phyloP scores from a whole-genome alignment of 495 filamentous ascomycete genomes.

The Aspergillus cavernicola region DNA sequence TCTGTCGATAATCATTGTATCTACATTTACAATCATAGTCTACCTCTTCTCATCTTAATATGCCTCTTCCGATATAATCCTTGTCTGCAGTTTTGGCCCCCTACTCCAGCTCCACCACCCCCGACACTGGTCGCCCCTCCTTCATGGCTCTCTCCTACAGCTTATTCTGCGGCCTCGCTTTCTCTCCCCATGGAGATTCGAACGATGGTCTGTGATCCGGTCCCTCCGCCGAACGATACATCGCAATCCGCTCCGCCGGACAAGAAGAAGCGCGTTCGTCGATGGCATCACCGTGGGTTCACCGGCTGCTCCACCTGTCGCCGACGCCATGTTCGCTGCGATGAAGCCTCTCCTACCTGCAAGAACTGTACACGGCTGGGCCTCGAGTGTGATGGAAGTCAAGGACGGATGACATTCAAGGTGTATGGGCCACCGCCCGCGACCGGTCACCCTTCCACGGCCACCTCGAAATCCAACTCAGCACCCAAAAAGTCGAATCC shows the following conservation, averaged over 20 bases:
- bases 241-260: slow-evolving; percentile 16
- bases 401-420: slow-evolving; percentile 43
- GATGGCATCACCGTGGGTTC: slow-evolving; percentile 42
- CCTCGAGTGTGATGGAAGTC: slow-evolving; percentile 37
- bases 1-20: too few species aligned
- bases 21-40: too few species aligned
- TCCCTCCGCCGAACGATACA: slow-evolving; percentile 15
- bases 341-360: slow-evolving; percentile 41
- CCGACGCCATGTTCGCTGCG: slow-evolving; percentile 42
- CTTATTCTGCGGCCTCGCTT: slow-evolving; percentile 10
- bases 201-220: slow-evolving; percentile 24
- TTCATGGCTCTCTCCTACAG: slow-evolving; percentile 27
- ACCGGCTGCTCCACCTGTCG: slow-evolving; percentile 41
- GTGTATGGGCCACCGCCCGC: slow-evolving; percentile 34
- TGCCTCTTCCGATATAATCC: neutral
- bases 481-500: slow-evolving; percentile 16
- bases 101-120: slow-evolving; percentile 1
- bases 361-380: slow-evolving; percentile 38
- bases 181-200: slow-evolving; percentile 31
- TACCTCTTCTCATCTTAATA: too few species aligned
- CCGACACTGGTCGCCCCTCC: neutral
- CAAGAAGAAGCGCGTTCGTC: slow-evolving; percentile 41
- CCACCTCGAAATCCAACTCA: slow-evolving; percentile 21
- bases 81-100: neutral
- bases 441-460: slow-evolving; percentile 13